These are phyloP conservation scores for Imleria badia DNA, from an alignment of 768 basidiomycete genomes.

Conservation along the genomic window DNA sequence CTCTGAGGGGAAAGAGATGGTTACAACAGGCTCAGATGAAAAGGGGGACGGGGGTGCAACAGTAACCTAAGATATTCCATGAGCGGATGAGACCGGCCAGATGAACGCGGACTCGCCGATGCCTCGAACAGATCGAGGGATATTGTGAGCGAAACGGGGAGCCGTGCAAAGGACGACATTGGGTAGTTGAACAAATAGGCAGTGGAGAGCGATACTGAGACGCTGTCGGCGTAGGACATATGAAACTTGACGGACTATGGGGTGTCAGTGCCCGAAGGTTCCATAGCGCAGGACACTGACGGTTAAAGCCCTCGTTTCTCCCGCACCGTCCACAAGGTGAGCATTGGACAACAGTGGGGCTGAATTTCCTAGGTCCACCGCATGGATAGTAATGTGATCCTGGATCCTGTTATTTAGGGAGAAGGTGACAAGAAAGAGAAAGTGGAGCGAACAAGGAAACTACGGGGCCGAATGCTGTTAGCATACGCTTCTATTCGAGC, in stretches of 20 bases:
- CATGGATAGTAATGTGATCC: conserved; percentile 86
- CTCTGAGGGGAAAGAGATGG: conserved; percentile 76
- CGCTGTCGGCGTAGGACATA: conserved; percentile 76
- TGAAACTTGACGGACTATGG: conserved; percentile 78
- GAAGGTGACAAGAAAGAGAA: not conserved
- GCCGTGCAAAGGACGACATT: conserved; percentile 75
- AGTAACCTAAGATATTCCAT: conserved; percentile 45
- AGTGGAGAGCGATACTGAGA: conserved; percentile 81
- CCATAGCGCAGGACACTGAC: conserved; percentile 26
- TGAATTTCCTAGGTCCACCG: conserved; percentile 76
- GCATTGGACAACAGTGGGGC: conserved; percentile 80
- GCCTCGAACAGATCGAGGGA: conserved; percentile 75
- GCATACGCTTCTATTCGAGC: conserved; percentile 76
- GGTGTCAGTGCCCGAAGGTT: conserved; percentile 14
- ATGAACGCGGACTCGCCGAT: conserved; percentile 42
- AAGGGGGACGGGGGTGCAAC: conserved; percentile 59
- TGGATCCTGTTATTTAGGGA: conserved; percentile 30
- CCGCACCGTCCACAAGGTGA: conserved; percentile 36
- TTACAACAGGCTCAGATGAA: conserved; percentile 57
- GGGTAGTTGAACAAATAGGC: conserved; percentile 86
- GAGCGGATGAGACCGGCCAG: not conserved
- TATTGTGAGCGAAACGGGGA: conserved; percentile 80
- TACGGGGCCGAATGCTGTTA: conserved; percentile 70
- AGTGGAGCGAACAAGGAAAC: conserved; percentile 56
- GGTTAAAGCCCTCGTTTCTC: conserved; percentile 20